These are phyloP conservation scores for Ceratobasidium sp. DNA, from an alignment of 1,284 basidiomycete species.

Conservation along the genomic window DNA sequence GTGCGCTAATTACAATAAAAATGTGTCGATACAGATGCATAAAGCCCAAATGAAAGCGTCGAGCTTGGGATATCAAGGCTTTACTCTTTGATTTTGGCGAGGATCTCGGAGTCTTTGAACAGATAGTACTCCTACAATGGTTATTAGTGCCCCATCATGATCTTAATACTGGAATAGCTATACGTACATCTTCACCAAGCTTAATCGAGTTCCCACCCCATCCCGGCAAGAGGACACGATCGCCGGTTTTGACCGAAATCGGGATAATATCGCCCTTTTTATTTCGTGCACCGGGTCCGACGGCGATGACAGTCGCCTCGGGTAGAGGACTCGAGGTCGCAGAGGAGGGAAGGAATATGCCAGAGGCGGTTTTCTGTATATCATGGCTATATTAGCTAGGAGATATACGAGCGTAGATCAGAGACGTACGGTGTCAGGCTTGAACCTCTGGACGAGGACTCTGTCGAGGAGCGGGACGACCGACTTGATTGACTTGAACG, in stretches of 20 bases:
- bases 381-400: conserved; percentile 10
- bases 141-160: background rate
- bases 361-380: conserved; percentile 91
- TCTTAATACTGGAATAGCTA: background rate
- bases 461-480: conserved; percentile 95
- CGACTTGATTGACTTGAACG: conserved; percentile 95
- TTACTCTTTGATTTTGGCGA: conserved; percentile 97
- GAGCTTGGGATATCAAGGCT: background rate
- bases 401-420: conserved; percentile 1
- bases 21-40: conserved; percentile 24
- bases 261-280: conserved; percentile 89
- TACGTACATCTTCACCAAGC: conserved; percentile 94
- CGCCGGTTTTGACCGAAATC: conserved; percentile 86
- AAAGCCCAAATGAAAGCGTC: conserved; percentile 1
- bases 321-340: conserved; percentile 88
- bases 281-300: conserved; percentile 92
- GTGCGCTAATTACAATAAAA: conserved; percentile 43
- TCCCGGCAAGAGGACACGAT: conserved; percentile 92
- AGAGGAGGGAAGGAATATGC: conserved; percentile 94
- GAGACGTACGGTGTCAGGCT: conserved; percentile 84
- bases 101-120: conserved; percentile 96
- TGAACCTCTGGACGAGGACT: conserved; percentile 97
- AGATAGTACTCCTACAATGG: conserved; percentile 95
- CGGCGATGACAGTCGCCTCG: conserved; percentile 96
- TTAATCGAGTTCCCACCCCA: conserved; percentile 98